Percentiles rank a stretch among this genome's conserved stretches.
phyloP scores from a whole-genome alignment of 176 grass and related monocot genomes.

The Ensete glaucum region DNA sequence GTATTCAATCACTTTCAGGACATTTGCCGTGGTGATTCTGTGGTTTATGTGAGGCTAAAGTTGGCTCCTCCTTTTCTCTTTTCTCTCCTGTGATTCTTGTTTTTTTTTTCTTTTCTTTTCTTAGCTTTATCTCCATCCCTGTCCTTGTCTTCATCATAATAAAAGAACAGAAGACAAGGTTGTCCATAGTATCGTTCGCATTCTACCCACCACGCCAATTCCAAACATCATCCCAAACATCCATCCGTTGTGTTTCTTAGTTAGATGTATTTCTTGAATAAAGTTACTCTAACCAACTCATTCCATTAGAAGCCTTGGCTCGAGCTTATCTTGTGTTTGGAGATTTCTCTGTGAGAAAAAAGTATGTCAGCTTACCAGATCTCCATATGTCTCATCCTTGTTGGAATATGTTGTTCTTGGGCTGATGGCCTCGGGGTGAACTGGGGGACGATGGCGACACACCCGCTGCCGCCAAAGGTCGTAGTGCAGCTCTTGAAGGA shows the following conservation, averaged over 20 bases:
- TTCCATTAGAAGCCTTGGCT: background rate
- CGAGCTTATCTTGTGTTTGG: background rate
- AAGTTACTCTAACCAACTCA: background rate
- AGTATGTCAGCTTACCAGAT: background rate
- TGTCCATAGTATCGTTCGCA: background rate
- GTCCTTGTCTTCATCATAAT: conserved; percentile 3
- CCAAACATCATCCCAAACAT: too few relatives aligned
- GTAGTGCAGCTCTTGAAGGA: conserved; percentile 38
- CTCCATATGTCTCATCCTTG: background rate
- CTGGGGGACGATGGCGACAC: conserved; percentile 38
- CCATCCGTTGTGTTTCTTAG: background rate
- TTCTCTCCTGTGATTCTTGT: background rate
- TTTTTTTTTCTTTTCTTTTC: background rate
- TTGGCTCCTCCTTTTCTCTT: background rate
- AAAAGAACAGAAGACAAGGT: background rate
- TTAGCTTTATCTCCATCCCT: background rate
- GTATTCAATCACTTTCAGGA: background rate
- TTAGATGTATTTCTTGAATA: background rate
- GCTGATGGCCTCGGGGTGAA: conserved; percentile 39
- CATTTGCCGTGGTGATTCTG: background rate
- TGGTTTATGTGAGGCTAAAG: too few relatives aligned
- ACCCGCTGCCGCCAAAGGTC: conserved; percentile 32
- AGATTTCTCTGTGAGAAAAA: background rate
- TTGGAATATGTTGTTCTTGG: conserved; percentile 1
- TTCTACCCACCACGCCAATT: background rate